These are phyloP conservation scores for Athelia sp. DNA, from an alignment of 1,284 basidiomycete genomes.

Conservation along the genomic window DNA sequence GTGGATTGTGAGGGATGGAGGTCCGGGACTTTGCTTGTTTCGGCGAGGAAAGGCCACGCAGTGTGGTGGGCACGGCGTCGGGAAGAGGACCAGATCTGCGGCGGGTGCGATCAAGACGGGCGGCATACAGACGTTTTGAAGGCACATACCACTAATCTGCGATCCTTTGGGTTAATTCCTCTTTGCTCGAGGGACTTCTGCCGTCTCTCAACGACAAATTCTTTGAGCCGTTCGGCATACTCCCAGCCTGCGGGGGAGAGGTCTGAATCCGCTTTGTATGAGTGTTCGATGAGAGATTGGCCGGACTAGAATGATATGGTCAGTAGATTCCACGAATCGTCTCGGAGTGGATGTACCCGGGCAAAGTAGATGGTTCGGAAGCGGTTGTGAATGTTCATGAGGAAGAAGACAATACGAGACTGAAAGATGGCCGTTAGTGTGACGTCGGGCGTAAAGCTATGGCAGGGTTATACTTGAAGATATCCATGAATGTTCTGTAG, in stretches of 20 bases:
- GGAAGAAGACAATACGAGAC: slow-evolving; percentile 92
- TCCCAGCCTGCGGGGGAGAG: slow-evolving; percentile 94
- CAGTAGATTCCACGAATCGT: background rate
- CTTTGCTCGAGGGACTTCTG: slow-evolving; percentile 65
- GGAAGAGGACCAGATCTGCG: slow-evolving; percentile 93
- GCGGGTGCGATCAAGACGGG: background rate
- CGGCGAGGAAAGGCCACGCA: slow-evolving; percentile 86
- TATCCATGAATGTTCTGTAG: slow-evolving; percentile 91
- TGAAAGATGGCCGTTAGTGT: slow-evolving; percentile 28
- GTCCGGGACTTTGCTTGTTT: background rate
- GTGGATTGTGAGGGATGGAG: slow-evolving; percentile 9
- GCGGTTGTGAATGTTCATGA: slow-evolving; percentile 97
- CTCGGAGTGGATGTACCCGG: slow-evolving; percentile 47
- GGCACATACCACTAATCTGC: slow-evolving; percentile 67
- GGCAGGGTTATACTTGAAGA: slow-evolving; percentile 50
- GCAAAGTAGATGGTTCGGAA: slow-evolving; percentile 93
- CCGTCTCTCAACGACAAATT: slow-evolving; percentile 78
- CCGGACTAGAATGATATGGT: slow-evolving; percentile 56
- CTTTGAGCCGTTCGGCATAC: slow-evolving; percentile 84
- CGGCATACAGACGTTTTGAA: slow-evolving; percentile 3
- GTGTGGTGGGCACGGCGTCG: slow-evolving; percentile 91
- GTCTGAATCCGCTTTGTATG: slow-evolving; percentile 98
- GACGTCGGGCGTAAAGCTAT: background rate
- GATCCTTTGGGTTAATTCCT: slow-evolving; percentile 57
- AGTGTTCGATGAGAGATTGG: slow-evolving; percentile 96